Evolutionary conservation across 1,284 basidiomycete genomes (phyloP), one percentile per base, ranked within the genome.

Genomic region (Rhodofomes roseus): DNA sequence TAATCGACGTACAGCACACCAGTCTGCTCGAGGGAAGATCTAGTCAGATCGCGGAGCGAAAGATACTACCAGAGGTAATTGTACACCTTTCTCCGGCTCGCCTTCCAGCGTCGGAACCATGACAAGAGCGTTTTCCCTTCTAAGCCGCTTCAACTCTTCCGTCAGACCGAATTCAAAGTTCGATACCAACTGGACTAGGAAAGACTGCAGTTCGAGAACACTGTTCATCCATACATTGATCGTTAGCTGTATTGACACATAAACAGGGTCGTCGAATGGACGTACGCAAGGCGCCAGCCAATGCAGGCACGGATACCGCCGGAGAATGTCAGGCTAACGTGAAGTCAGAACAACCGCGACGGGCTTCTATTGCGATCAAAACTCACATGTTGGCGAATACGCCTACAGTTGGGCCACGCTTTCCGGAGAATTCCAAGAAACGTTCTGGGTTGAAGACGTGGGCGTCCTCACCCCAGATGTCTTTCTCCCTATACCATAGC

Each of bases 91-190:
- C 46, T 73, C 63, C 57, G 77, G 69, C 64, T 83, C 77, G n/a
- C 79, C 81, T 60, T 79, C 77, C 20, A 83, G 68, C 18, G 80
- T 81, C 8, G 82, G 81, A n/a, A 82, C 67, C 80, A 81, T 82
- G 2, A 82, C 80, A 53, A 82, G 66, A 64, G 80, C 80, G 11
- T 79, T 78, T 63, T 81, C 80, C 62, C 80, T 72, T 50, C 79
- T 72, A n/a, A 83, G 66, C 25, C 76, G 72, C 23, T 73, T 69
- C 25, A 76, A 66, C 31, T 79, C 77, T 25, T 76, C 18, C 74
- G 78, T 63, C 56, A 74, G 66, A 6, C 70, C 50, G 60, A 84
- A 79, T 61, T 84, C 78, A 59, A 84, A 84, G 56, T 76, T 74
- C 53, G 74, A 69, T 44, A 84, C 60, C 5, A 81, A 73, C 63